phyloP scores from a whole-genome alignment of 371 early-diverging fungal species.

The Circinella minor region DNA sequence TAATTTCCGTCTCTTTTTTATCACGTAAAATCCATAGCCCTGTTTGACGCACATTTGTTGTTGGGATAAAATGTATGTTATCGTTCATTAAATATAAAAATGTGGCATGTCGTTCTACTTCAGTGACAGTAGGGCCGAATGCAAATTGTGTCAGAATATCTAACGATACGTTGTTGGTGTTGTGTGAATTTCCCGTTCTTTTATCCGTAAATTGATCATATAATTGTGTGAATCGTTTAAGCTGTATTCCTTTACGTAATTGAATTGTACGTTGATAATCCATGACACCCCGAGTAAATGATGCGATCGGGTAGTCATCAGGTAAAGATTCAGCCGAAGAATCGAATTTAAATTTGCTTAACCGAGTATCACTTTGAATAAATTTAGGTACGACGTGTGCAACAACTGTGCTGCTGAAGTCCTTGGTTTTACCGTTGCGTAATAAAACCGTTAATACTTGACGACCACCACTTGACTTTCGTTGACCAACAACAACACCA shows the following conservation, averaged over 20 bases:
- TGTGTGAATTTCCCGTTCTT: conserved; percentile 11
- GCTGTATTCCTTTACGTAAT: conserved; percentile 12
- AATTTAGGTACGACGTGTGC: neutral
- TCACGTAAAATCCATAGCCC: conserved; percentile 59
- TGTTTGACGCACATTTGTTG: conserved; percentile 42
- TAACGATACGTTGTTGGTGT: conserved; percentile 21
- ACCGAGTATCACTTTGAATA: neutral
- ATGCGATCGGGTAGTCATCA: conserved; percentile 17
- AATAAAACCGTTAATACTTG: conserved; percentile 47
- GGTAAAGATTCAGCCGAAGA: conserved; percentile 3
- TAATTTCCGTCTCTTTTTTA: conserved; percentile 41
- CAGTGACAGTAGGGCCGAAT: conserved; percentile 21
- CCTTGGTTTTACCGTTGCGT: conserved; percentile 38
- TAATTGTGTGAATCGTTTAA: conserved; percentile 23
- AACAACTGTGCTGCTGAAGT: conserved; percentile 30
- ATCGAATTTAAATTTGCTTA: conserved; percentile 11
- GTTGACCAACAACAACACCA: conserved; percentile 51
- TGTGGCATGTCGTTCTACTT: conserved; percentile 57
- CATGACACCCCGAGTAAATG: conserved; percentile 29
- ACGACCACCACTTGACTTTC: conserved; percentile 46
- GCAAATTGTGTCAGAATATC: conserved; percentile 43
- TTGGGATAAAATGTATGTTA: conserved; percentile 52
- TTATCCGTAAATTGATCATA: conserved; percentile 26
- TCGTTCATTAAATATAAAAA: conserved; percentile 62
- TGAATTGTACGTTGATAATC: conserved; percentile 32